Base-by-base conservation (phyloP, 2,329 filamentous ascomycete genomes). In the Pseudocercospora fijiensis region DNA sequence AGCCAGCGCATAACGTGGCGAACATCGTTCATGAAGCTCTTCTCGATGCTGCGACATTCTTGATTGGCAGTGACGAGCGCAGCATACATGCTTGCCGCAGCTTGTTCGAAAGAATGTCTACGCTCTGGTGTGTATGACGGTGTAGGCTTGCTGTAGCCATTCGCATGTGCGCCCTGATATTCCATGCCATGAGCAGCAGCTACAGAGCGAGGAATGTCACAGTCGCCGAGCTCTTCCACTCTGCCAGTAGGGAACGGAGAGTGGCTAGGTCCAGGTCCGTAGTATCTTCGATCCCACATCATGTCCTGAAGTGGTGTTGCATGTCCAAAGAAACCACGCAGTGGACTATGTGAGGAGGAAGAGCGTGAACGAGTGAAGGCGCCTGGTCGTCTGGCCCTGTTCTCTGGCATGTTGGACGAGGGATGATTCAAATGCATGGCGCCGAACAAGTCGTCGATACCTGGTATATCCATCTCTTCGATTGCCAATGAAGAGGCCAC, bases 41-140 rank as follows among this genome's bases (percentile, higher is more conserved):
- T 61, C 20, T 65, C 64, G 22, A 68, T 62, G 30, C 27, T 58
- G 33, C 57, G 62, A 27, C 60, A 62, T 41, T 61, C 64, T 41
- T 65, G 59, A 52, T 64, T 61, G 13, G 66, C 66, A 28, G 57
- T 52, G 27, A 66, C 60, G 16, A 68, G 63, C 6, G 63, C 66
- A 9, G 61, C 62, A 33, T 64, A 58, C 53, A 68, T 64, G 27
- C 56, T 57, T 3, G 58, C 37, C 41, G 64, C 61, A 13, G 66
- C 66, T 56, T 66, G 55, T 37, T 64, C 60, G 43, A 68, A 68
- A n/a, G 62, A 49, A 4, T 61, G 26, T 11, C 22, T 24, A 18
- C 47, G 60, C 30, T 28, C 55, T 4, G 18, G 27, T 7, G 49
- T n/a, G 16, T 26, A 53, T 57, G n/a, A 13, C 24, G 41, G 20